Percentiles rank a stretch among this genome's conserved stretches.
phyloP scores from a whole-genome alignment of 495 filamentous ascomycete genomes.

The Xylaria nigripes region DNA sequence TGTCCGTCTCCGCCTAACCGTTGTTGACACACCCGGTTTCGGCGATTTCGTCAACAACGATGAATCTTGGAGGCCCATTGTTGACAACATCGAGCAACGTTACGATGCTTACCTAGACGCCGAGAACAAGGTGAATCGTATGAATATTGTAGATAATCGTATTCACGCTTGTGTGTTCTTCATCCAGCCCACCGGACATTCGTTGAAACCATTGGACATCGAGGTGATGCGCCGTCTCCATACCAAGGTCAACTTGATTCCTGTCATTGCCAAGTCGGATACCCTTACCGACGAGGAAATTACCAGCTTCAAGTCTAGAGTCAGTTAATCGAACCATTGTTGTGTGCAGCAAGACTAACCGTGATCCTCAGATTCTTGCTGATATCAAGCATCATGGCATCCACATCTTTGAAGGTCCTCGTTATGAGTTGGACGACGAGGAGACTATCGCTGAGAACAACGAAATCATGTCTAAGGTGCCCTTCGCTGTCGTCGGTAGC shows the following conservation, averaged over 20 bases:
- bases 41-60: conserved; percentile 99
- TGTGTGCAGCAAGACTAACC: conserved; percentile 9
- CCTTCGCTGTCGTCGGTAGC: conserved; percentile 95
- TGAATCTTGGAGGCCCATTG: conserved; percentile 96
- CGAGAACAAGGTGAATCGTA: conserved; percentile 99
- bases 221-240: conserved; percentile 98
- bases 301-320: conserved; percentile 83
- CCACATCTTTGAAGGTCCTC: conserved; percentile 97
- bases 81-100: conserved; percentile 98
- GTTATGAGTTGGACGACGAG: conserved; percentile 97
- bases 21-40: conserved; percentile 96
- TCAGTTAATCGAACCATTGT: conserved; percentile 40
- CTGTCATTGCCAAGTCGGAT: conserved; percentile 97
- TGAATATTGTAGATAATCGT: conserved; percentile 98
- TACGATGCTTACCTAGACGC: conserved; percentile 97
- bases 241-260: conserved; percentile 99
- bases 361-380: conserved; percentile 66
- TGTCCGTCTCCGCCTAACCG: conserved; percentile 91
- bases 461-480: conserved; percentile 99
- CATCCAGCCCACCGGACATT: conserved; percentile 97
- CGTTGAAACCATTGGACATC: conserved; percentile 97
- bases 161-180: conserved; percentile 99
- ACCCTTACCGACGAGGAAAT: conserved; percentile 97
- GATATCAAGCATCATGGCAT: conserved; percentile 95
- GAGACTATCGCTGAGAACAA: conserved; percentile 99